Percentiles rank a stretch among this genome's conserved stretches.
These are phyloP conservation scores for Ophiostoma perfectum DNA, from an alignment of 2,329 filamentous ascomycete species.

Conservation along the genomic window DNA sequence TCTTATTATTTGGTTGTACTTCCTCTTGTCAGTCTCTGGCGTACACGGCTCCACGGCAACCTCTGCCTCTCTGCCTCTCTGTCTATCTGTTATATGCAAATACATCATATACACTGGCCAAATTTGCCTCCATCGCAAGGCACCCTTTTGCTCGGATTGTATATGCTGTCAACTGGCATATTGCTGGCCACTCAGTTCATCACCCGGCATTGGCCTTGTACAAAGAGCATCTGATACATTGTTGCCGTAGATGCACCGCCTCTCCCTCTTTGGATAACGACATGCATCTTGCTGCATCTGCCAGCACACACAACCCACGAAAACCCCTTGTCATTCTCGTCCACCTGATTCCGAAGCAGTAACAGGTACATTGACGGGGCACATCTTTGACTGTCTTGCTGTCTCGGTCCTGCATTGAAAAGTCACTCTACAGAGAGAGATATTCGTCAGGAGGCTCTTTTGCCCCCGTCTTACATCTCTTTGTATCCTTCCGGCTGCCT, in stretches of 20 bases:
- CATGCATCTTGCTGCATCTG: slow-evolving; percentile 4
- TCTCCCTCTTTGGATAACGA: background rate
- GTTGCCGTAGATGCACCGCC: background rate
- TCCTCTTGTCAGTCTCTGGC: background rate
- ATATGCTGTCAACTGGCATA: too few species aligned
- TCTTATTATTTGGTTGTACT: background rate
- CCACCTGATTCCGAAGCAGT: background rate
- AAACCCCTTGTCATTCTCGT: background rate
- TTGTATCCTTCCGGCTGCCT: too few species aligned
- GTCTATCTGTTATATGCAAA: background rate
- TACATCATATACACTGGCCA: background rate
- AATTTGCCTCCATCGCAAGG: background rate
- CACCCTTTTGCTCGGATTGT: too few species aligned
- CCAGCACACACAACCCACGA: background rate
- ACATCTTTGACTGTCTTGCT: background rate
- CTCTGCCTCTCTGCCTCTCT: background rate
- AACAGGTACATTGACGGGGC: background rate
- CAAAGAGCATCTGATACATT: background rate
- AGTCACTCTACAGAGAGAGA: too few species aligned
- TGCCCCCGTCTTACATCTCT: too few species aligned
- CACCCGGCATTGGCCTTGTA: too few species aligned
- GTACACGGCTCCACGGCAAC: background rate
- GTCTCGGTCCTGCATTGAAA: too few species aligned
- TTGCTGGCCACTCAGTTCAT: too few species aligned
- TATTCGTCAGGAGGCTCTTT: too few species aligned